Conservation (phyloP, 2,329 filamentous ascomycete species). For the Colletotrichum coccodes region DNA sequence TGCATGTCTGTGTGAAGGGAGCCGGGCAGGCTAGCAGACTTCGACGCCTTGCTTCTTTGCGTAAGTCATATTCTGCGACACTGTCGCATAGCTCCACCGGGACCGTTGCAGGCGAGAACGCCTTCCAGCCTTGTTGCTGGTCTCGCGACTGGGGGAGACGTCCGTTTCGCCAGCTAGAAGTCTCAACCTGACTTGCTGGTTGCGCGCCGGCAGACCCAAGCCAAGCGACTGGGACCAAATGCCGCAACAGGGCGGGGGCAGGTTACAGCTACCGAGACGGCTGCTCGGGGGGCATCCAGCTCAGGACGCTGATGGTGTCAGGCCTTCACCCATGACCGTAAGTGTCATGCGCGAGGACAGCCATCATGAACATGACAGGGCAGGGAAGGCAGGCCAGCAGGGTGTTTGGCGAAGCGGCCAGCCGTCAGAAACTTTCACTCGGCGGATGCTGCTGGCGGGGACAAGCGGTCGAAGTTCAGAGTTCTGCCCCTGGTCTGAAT, state of each 20-base stretch:
- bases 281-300: neutral
- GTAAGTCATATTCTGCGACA: slow-evolving; percentile 19
- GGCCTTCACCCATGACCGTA: neutral
- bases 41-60: slow-evolving; percentile 26
- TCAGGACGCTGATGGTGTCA: neutral
- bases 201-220: neutral
- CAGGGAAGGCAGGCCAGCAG: neutral
- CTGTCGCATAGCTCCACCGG: neutral
- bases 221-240: neutral
- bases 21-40: slow-evolving; percentile 12
- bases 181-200: slow-evolving; percentile 20
- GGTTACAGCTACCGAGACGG: slow-evolving; percentile 14
- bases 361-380: neutral
- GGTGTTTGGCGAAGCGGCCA: neutral
- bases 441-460: neutral
- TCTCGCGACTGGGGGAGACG: slow-evolving; percentile 1
- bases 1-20: slow-evolving; percentile 22
- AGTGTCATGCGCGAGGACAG: neutral
- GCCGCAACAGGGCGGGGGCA: neutral
- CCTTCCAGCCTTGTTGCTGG: slow-evolving; percentile 17
- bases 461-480: neutral
- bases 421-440: neutral
- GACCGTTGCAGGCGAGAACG: neutral
- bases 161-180: slow-evolving; percentile 13
- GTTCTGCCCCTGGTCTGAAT: neutral